These are phyloP conservation scores for Gentiana dahurica DNA, from an alignment of 257 asterid genomes.

Conservation along the genomic window DNA sequence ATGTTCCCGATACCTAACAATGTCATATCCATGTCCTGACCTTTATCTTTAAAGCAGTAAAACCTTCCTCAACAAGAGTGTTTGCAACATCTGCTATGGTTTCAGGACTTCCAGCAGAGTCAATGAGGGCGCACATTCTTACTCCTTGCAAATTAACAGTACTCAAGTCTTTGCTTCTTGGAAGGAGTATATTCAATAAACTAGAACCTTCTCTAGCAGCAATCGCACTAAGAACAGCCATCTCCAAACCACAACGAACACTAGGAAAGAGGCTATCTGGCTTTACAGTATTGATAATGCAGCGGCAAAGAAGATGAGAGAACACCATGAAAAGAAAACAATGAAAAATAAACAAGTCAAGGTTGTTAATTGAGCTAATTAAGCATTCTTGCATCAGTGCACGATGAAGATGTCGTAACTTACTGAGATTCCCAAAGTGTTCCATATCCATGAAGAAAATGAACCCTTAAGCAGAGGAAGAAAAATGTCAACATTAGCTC, in stretches of 20 bases:
- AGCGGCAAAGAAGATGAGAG: slow-evolving; percentile 8
- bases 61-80: slow-evolving; percentile 67
- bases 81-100: slow-evolving; percentile 68
- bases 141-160: slow-evolving; percentile 25
- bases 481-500: slow-evolving; percentile 38
- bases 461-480: slow-evolving; percentile 68
- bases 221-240: slow-evolving; percentile 84
- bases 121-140: slow-evolving; percentile 76
- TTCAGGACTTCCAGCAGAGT: slow-evolving; percentile 56
- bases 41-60: slow-evolving; percentile 73
- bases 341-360: neutral
- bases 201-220: slow-evolving; percentile 53
- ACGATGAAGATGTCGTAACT: slow-evolving; percentile 13
- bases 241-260: slow-evolving; percentile 91
- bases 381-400: neutral
- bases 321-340: slow-evolving; percentile 7
- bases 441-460: slow-evolving; percentile 86
- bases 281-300: slow-evolving; percentile 31
- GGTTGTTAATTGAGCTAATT: slow-evolving; percentile 1
- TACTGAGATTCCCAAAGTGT: slow-evolving; percentile 73
- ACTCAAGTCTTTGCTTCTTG: slow-evolving; percentile 25
- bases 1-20: too few species aligned
- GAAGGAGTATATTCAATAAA: slow-evolving; percentile 52
- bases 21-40: slow-evolving; percentile 17
- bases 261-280: slow-evolving; percentile 84